Conservation (phyloP, 2,329 filamentous ascomycete species). For the Myriangium duriaei region DNA sequence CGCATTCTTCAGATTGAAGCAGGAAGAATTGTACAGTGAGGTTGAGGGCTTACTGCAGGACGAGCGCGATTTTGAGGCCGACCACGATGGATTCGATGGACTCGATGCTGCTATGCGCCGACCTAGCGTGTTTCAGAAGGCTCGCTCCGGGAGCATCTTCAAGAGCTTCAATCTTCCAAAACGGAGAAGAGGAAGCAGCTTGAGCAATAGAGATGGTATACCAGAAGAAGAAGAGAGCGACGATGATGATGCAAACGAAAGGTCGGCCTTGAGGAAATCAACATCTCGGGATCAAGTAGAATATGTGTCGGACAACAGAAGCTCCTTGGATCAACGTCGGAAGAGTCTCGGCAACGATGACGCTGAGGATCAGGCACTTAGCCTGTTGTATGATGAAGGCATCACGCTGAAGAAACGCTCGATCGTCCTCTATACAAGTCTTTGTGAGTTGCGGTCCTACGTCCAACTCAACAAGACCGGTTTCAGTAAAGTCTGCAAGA, state of each 20-base stretch:
- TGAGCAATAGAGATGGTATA: slow-evolving; percentile 40
- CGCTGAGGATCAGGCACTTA: slow-evolving; percentile 62
- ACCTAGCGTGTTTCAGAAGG: slow-evolving; percentile 20
- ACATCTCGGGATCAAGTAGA: slow-evolving; percentile 14
- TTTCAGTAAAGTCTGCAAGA: slow-evolving; percentile 92
- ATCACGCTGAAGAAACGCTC: slow-evolving; percentile 90
- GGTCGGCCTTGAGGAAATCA: slow-evolving; percentile 29
- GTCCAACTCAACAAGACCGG: slow-evolving; percentile 93
- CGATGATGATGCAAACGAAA: slow-evolving; percentile 49
- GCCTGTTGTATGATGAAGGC: slow-evolving; percentile 54
- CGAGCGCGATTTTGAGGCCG: slow-evolving; percentile 53
- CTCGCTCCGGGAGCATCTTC: slow-evolving; percentile 39
- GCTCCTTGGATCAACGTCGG: slow-evolving; percentile 1
- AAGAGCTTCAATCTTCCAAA: slow-evolving; percentile 33
- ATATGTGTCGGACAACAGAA: background rate
- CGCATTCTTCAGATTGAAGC: slow-evolving; percentile 81
- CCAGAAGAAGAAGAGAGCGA: slow-evolving; percentile 47
- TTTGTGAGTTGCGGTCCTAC: slow-evolving; percentile 93
- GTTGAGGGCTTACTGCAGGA: slow-evolving; percentile 66
- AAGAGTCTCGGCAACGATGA: slow-evolving; percentile 37
- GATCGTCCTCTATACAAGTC: slow-evolving; percentile 73
- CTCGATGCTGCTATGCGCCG: slow-evolving; percentile 19
- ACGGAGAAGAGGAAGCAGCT: slow-evolving; percentile 33
- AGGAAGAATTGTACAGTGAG: slow-evolving; percentile 74
- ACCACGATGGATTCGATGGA: slow-evolving; percentile 32